Evolutionary conservation across 1,284 basidiomycete species (phyloP).

Genomic region (Omphalotus olearius): DNA sequence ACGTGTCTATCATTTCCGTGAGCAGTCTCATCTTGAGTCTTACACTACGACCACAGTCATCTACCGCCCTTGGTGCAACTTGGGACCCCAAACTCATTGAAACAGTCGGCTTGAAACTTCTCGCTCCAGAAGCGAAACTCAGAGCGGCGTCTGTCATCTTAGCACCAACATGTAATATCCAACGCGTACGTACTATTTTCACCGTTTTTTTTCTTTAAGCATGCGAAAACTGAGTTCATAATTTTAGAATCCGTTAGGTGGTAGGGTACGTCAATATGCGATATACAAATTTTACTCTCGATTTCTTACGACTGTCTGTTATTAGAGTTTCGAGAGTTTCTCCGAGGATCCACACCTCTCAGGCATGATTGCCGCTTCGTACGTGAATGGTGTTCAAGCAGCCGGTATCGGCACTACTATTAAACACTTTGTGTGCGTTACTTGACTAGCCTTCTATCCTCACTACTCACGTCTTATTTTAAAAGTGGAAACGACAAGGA

Average conservation of each 20-base stretch:
- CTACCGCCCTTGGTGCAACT: conserved; percentile 72
- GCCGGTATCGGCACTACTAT: conserved; percentile 69
- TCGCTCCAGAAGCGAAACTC: conserved; percentile 70
- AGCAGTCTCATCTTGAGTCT: neutral
- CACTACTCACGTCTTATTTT: neutral
- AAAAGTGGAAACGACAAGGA: conserved; percentile 68
- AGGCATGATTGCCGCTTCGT: conserved; percentile 67
- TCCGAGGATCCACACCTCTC: conserved; percentile 78
- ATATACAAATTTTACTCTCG: neutral
- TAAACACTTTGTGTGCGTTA: conserved; percentile 66
- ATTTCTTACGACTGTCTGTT: conserved; percentile 2
- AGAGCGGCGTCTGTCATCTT: conserved; percentile 66
- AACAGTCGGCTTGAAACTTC: conserved; percentile 56
- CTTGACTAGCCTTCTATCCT: conserved; percentile 7
- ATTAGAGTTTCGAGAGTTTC: conserved; percentile 69
- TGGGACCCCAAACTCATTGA: conserved; percentile 68
- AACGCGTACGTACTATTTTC: conserved; percentile 41
- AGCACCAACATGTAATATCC: conserved; percentile 79
- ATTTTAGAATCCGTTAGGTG: conserved; percentile 62
- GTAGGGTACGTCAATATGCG: conserved; percentile 43
- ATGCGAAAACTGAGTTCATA: conserved; percentile 7
- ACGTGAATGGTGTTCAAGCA: conserved; percentile 70
- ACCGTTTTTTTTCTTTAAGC: neutral
- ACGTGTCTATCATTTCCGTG: conserved; percentile 12
- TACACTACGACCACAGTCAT: conserved; percentile 27